Evolutionary conservation across 352 stramenopile species (phyloP), one percentile per base, ranked within the genome.

Genomic region (Globisporangium parvum): DNA sequence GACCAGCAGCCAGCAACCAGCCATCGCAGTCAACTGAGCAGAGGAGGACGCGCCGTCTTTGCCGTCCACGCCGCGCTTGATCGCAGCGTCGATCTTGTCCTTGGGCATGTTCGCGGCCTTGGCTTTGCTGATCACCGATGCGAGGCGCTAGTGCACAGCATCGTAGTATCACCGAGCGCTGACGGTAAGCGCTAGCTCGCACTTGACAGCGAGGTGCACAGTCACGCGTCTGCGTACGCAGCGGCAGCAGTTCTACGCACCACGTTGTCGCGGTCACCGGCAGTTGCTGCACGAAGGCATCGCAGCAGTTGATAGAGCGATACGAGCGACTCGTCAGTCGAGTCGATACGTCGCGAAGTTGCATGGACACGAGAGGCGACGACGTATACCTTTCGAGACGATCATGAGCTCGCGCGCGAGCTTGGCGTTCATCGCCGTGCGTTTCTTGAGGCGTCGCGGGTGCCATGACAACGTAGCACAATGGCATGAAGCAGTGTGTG

Each of bases 61-160:
- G 61, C 73, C 75, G 18, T 93, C 83, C 31, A 87, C 77, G 53
- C 83, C 83, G 47, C 83, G 80, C 73, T 91, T 91, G 65, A 93
- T 84, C 5, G 83, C 83, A 24, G 76, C 77, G 53, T 91, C 83
- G 51, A 93, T 93, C 65, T 77, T 83, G 61, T 93, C 83, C 57
- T 89, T 88, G 48, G 80, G 65, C 80, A 91, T 91, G 63, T 93
- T 93, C 37, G 70, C 76, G 3, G 83, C 75, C 67, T 92, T 92
- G 53, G 82, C 82, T 61, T 89, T 86, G 56, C 70, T 77, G 52
- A 89, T 73, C 12, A 69, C 72, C 28, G 78, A 76, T 26, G 65
- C 60, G 42, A 78, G 62, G 39, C 80, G 75, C 44, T 85, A 51
- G 47, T 4, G 24, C 20, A 26, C 17, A 14, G 48, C 9, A 11